A percentile compares a stretch with the other conserved stretches of the same genome.
These are phyloP conservation scores for Metschnikowia peoriensis DNA, from an alignment of 805 yeast genomes.

Conservation along the genomic window DNA sequence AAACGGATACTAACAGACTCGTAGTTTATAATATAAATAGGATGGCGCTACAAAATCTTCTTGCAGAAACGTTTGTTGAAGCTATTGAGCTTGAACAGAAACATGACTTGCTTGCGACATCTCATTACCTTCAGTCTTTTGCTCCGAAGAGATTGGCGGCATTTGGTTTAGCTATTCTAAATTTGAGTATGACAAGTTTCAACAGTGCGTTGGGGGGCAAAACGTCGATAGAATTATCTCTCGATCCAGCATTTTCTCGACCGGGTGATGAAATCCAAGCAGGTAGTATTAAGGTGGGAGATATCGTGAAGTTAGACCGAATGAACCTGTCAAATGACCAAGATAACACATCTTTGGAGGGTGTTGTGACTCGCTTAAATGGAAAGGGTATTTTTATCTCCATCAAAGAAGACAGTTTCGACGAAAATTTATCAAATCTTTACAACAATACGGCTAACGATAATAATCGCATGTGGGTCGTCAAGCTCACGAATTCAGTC, in stretches of 20 bases:
- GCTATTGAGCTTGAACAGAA: constrained; percentile 40
- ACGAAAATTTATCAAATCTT: constrained; percentile 46
- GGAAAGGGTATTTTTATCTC: constrained; percentile 53
- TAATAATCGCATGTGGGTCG: constrained; percentile 57
- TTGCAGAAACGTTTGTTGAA: constrained; percentile 20
- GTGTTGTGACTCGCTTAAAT: constrained; percentile 61
- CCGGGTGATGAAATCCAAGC: constrained; percentile 32
- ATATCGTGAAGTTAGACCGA: constrained; percentile 63
- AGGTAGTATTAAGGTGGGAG: constrained; percentile 69
- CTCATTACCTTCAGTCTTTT: constrained; percentile 30
- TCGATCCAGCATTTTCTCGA: constrained; percentile 48
- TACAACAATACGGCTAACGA: constrained; percentile 42
- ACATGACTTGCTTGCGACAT: constrained; percentile 34
- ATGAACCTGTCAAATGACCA: constrained; percentile 30
- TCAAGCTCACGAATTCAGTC: constrained; percentile 62
- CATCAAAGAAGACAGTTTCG: constrained; percentile 51
- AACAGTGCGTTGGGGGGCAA: constrained; percentile 82
- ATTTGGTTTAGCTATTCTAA: constrained; percentile 73
- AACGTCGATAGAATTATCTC: constrained; percentile 57
- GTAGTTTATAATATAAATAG: neutral
- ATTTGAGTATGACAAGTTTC: constrained; percentile 57
- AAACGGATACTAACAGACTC: constrained; percentile 27
- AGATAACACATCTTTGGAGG: constrained; percentile 44
- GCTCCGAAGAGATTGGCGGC: constrained; percentile 65
- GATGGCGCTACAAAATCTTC: constrained; percentile 9